phyloP scores from a whole-genome alignment of 495 filamentous ascomycete genomes.

The Lasiosphaeris hirsuta region DNA sequence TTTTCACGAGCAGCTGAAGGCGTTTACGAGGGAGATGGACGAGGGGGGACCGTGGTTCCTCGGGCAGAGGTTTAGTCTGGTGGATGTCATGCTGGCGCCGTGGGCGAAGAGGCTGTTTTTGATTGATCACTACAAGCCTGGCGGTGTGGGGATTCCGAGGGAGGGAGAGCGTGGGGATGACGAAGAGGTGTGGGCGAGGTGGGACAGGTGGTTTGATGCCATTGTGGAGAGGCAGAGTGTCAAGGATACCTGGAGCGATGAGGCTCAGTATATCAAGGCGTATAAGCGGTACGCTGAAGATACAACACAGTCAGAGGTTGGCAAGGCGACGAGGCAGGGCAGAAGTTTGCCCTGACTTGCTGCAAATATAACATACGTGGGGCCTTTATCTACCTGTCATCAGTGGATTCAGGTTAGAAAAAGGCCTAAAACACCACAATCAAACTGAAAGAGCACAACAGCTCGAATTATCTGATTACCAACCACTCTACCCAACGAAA shows the following conservation, averaged over 20 bases:
- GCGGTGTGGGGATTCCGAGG: constrained; percentile 54
- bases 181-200: constrained; percentile 56
- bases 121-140: constrained; percentile 66
- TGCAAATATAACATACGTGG: too few relatives aligned
- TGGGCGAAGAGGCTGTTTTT: constrained; percentile 67
- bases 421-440: too few relatives aligned
- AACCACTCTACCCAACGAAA: too few relatives aligned
- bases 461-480: too few relatives aligned
- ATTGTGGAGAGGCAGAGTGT: constrained; percentile 55
- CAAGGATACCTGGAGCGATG: constrained; percentile 58
- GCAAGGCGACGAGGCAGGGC: constrained; percentile 62
- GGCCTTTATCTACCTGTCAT: too few relatives aligned
- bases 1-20: constrained; percentile 50
- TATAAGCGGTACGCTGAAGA: constrained; percentile 72
- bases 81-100: constrained; percentile 64
- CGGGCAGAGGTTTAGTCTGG: constrained; percentile 51
- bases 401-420: too few relatives aligned
- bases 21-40: constrained; percentile 58
- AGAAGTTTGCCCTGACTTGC: constrained; percentile 48
- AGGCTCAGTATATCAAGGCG: constrained; percentile 57
- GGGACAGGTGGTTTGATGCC: constrained; percentile 58
- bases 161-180: constrained; percentile 29
- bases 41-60: constrained; percentile 59
- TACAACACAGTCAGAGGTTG: constrained; percentile 65
- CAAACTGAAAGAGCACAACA: too few relatives aligned